phyloP scores from a whole-genome alignment of 495 filamentous ascomycete genomes.

The Terfezia boudieri region DNA sequence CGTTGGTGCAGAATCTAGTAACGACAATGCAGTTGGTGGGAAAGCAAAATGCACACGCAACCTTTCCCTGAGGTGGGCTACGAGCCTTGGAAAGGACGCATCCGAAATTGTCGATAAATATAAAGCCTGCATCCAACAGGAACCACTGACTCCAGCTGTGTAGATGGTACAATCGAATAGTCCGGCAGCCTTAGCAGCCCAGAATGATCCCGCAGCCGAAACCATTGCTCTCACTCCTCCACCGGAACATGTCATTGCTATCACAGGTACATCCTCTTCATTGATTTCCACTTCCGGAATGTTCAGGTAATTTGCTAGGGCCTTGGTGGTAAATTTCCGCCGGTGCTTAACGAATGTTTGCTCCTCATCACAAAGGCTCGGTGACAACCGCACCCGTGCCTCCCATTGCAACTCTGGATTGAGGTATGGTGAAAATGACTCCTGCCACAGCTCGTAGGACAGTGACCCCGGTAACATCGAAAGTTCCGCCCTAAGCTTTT shows the following conservation, averaged over 20 bases:
- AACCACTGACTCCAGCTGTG: slow-evolving; percentile 81
- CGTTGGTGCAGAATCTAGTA: slow-evolving; percentile 61
- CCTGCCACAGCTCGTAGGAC: slow-evolving; percentile 78
- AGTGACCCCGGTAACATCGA: slow-evolving; percentile 68
- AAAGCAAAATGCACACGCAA: slow-evolving; percentile 78
- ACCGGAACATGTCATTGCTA: slow-evolving; percentile 82
- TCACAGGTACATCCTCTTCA: slow-evolving; percentile 73
- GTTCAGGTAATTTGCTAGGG: slow-evolving; percentile 58
- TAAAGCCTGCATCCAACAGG: slow-evolving; percentile 81
- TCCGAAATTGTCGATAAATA: slow-evolving; percentile 66
- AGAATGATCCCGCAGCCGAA: slow-evolving; percentile 63
- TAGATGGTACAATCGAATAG: slow-evolving; percentile 88
- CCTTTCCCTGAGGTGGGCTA: slow-evolving; percentile 67
- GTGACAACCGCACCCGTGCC: slow-evolving; percentile 58
- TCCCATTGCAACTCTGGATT: slow-evolving; percentile 70
- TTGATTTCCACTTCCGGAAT: slow-evolving; percentile 61
- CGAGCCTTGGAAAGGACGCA: slow-evolving; percentile 37
- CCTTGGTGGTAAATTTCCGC: slow-evolving; percentile 38
- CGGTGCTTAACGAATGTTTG: slow-evolving; percentile 42
- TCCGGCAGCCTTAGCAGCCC: slow-evolving; percentile 60
- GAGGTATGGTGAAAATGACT: slow-evolving; percentile 57
- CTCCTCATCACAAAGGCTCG: slow-evolving; percentile 69
- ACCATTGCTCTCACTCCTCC: slow-evolving; percentile 78
- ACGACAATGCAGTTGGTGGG: slow-evolving; percentile 54
- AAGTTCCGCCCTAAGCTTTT: slow-evolving; percentile 72